Evolutionary conservation across 352 stramenopile genomes (phyloP), one percentile per base, ranked within the genome.

Genomic region (Pythium dissimile): DNA sequence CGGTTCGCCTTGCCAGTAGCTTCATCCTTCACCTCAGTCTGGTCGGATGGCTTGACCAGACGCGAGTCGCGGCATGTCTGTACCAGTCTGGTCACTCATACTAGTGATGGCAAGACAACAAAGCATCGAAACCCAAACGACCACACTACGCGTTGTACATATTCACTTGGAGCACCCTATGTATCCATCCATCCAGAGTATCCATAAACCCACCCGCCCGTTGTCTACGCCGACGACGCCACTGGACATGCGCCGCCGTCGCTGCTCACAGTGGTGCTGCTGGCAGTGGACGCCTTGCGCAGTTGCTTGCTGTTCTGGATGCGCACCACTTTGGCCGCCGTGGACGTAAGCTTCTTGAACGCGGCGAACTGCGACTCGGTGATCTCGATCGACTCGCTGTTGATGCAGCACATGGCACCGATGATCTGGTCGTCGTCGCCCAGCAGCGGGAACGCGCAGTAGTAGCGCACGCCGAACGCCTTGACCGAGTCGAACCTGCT

Each of bases 391-490:
- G 74, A 70, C 45, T 76, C 30, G 31, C 51, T 53, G 49, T 84
- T 70, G 18, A 83, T 55, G 46, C 78, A 91, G 59, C 78, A 88
- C 34, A 91, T 56, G 5, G 70, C 69, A 5, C 78, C 80, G 45
- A 90, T 80, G 54, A 85, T 60, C 2, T 67, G 76, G 41, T 71
- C 61, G 54, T 82, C 64, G 0, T 66, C 52, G 5, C 62, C 65
- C 13, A 78, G 37, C 16, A 88, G 53, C 11, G 80, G 80, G 30
- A 88, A 88, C 6, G 75, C 80, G 52, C 76, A 88, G 76, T 90
- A 88, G 62, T 85, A 90, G 41, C 69, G 72, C 20, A 80, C 64
- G 7, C 65, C 61, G 43, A 76, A 71, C 8, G 45, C 41, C 20
- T 78, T 47, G 1, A 59, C 49, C 2, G 32, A 39, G 5, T 38